Evolutionary conservation across 306 rosid species (phyloP).

Genomic region (Medicago ruthenica): DNA sequence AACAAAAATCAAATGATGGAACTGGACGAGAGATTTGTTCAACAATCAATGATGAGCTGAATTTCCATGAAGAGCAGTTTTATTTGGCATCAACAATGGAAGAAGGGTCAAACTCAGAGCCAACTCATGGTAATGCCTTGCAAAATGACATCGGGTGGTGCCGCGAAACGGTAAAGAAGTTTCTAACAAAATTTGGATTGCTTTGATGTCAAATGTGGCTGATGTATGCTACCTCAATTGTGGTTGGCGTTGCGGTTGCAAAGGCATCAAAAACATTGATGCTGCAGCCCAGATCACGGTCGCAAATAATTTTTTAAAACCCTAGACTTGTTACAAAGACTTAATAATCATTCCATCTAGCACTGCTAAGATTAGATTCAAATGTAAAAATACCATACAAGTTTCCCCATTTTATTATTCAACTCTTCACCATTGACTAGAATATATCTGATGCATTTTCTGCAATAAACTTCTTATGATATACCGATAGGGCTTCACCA

Average conservation of each 20-base stretch:
- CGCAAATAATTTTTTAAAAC: neutral
- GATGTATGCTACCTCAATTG: neutral
- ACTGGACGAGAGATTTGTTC: constrained; percentile 31
- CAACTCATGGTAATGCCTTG: constrained; percentile 40
- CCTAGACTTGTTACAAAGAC: constrained; percentile 1
- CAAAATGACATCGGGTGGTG: constrained; percentile 63
- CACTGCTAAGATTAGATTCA: neutral
- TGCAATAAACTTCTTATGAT: constrained; percentile 19
- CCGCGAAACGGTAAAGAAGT: constrained; percentile 54
- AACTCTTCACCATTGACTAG: neutral
- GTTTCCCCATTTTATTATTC: neutral
- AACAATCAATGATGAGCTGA: constrained; percentile 32
- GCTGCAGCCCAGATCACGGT: neutral
- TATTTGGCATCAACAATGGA: constrained; percentile 27
- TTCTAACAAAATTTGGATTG: constrained; percentile 57
- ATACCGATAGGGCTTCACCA: neutral
- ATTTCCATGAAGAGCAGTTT: constrained; percentile 27
- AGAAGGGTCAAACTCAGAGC: constrained; percentile 35
- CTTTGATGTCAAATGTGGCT: constrained; percentile 35
- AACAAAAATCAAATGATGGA: constrained; percentile 40
- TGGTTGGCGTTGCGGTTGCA: neutral
- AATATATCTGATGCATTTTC: constrained; percentile 4
- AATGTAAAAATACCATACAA: neutral
- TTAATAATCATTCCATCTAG: neutral
- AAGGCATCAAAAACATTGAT: neutral